Evolutionary conservation across 768 basidiomycete genomes (phyloP), one percentile per base, ranked within the genome.

Genomic region (Boletus sp.): DNA sequence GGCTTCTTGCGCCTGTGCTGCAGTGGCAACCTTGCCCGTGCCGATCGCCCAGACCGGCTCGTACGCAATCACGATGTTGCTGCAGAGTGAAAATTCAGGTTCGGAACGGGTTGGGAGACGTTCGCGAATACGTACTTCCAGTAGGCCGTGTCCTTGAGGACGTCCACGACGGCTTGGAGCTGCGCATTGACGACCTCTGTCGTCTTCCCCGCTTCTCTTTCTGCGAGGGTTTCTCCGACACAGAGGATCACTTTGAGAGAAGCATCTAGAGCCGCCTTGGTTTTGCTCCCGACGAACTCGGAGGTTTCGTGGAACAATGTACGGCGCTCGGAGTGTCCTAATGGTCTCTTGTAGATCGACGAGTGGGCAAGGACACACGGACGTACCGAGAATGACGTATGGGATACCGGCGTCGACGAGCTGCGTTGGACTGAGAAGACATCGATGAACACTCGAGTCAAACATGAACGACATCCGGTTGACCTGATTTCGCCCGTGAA

Each of bases 1-100:
- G 3, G 90, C 84, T 39, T 94, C 89, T 73, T 98, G 96, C 1
- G 97, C 97, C 76, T 98, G 90, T n/a, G 77, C 78, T 1, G 90
- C 77, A 32, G 91, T 91, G 42, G 96, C 96, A 49, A 97, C 95
- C 71, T 90, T 96, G 59, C 96, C 96, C 13, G 96, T 98, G 42
- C 97, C 97, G 70, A 98, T 98, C 33, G 97, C 96, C 96, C 97
- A 98, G 17, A 98, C 92, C 40, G 94, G 92, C 72, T 96, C 93
- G 72, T 95, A 99, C 19, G 97, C 97, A 64, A 99, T 80, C 54
- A 99, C 96, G 66, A 98, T 79, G 58, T 90, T 84, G 65, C 93
- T 95, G 57, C 7, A 53, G 44, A 15, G 14, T 1, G 30, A 37
- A 21, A 15, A 7, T 39, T 32, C 19, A 33, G 27, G 10, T 21